Conservation (phyloP, 805 yeast genomes). For the Candida morakotiae region DNA sequence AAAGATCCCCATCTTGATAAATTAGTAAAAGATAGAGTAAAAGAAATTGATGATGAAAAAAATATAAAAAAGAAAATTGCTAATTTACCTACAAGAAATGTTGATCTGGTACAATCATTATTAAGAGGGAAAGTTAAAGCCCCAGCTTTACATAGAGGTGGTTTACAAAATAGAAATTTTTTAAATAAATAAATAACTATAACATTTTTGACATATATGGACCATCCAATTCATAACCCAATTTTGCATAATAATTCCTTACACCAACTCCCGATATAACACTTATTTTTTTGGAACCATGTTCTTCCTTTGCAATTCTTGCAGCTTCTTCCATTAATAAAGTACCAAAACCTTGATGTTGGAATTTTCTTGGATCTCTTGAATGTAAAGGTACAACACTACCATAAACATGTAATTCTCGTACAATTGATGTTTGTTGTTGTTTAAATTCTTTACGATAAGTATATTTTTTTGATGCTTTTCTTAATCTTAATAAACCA, state of each 20-base stretch:
- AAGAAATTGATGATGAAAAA: conserved; percentile 11
- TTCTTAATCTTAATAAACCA: conserved; percentile 83
- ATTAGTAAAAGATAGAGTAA: conserved; percentile 19
- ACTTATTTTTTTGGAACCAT: conserved; percentile 84
- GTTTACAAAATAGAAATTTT: conserved; percentile 19
- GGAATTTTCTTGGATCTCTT: conserved; percentile 95
- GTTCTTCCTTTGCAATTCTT: conserved; percentile 91
- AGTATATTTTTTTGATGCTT: conserved; percentile 84
- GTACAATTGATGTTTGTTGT: conserved; percentile 89
- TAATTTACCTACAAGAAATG: conserved; percentile 9
- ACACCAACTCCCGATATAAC: conserved; percentile 98
- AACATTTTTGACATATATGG: conserved; percentile 85
- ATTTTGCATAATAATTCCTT: conserved; percentile 86
- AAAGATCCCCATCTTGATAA: conserved; percentile 27
- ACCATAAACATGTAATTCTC: conserved; percentile 96
- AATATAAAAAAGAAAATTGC: conserved; percentile 4
- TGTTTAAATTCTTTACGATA: conserved; percentile 81
- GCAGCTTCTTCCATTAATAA: conserved; percentile 98
- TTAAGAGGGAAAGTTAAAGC: conserved; percentile 39
- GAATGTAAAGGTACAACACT: conserved; percentile 95
- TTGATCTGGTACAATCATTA: conserved; percentile 36
- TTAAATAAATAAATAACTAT: conserved; percentile 9
- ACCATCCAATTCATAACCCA: conserved; percentile 91
- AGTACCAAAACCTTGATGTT: conserved; percentile 98
- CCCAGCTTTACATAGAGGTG: conserved; percentile 43